Conservation (phyloP, 1,139 yeast species). For the Saccharomyces hybrid region DNA sequence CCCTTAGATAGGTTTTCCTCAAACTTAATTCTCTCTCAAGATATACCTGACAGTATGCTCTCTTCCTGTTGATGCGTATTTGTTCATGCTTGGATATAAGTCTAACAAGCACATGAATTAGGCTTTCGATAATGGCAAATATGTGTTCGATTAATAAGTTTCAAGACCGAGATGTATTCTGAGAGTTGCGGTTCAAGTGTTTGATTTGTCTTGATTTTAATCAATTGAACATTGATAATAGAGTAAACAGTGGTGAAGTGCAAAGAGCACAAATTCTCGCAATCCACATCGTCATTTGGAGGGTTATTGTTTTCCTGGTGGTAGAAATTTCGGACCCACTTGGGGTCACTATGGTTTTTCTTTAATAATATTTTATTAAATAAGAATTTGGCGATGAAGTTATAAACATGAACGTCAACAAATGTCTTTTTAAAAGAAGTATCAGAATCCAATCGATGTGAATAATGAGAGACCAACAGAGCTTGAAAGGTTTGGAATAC, state of each 20-base stretch:
- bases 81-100: background rate
- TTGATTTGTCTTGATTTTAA: constrained; percentile 1
- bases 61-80: background rate
- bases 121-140: constrained; percentile 8
- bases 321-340: constrained; percentile 3
- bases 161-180: background rate
- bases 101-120: constrained; percentile 6
- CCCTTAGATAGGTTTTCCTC: background rate
- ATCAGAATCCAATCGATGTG: constrained; percentile 7
- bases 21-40: background rate
- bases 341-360: constrained; percentile 2
- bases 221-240: background rate
- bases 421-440: constrained; percentile 6
- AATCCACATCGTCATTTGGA: background rate
- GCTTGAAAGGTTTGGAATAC: constrained; percentile 15
- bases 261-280: background rate
- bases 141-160: constrained; percentile 6
- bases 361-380: constrained; percentile 2
- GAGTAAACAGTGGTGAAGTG: background rate
- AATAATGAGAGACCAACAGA: constrained; percentile 15
- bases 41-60: background rate
- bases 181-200: background rate
- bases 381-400: constrained; percentile 10
- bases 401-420: constrained; percentile 9
- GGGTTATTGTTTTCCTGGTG: background rate